phyloP scores from a whole-genome alignment of 148 eudicot species.

The Nepenthes mirabilis region DNA sequence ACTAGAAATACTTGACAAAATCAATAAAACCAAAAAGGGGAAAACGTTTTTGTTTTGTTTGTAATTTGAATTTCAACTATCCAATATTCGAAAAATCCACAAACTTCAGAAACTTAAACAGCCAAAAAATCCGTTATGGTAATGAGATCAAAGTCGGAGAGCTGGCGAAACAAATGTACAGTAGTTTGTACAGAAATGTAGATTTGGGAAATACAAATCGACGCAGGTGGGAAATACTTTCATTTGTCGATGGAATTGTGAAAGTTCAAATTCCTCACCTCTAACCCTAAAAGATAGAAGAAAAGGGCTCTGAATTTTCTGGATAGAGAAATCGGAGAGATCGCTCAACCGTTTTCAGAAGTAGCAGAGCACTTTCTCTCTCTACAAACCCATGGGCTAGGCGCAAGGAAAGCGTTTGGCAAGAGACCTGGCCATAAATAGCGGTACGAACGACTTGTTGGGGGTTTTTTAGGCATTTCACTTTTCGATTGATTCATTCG shows the following conservation, averaged over 20 bases:
- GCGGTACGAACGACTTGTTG: neutral
- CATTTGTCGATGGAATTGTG: neutral
- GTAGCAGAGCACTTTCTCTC: constrained; percentile 13
- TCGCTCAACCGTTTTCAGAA: neutral
- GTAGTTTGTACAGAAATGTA: constrained; percentile 12
- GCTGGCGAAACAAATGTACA: constrained; percentile 2
- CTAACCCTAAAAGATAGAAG: constrained; percentile 13
- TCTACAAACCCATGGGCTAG: constrained; percentile 18
- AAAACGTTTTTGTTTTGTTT: no score
- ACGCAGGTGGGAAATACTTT: constrained; percentile 15
- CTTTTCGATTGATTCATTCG: no score
- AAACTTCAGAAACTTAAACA: no score
- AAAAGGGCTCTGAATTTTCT: constrained; percentile 7
- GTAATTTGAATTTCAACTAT: no score
- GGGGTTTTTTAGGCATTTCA: neutral
- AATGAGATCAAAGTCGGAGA: neutral
- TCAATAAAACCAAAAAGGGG: neutral
- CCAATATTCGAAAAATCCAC: no score
- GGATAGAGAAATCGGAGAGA: constrained; percentile 2
- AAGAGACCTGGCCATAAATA: neutral
- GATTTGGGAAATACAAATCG: constrained; percentile 5
- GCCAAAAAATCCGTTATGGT: neutral
- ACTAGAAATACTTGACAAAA: constrained; percentile 3
- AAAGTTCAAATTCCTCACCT: constrained; percentile 11
- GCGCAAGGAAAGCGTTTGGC: constrained; percentile 8